Evolutionary conservation across 257 asterid species (phyloP), one percentile per base, ranked within the genome.

Genomic region (Capsicum chinense): DNA sequence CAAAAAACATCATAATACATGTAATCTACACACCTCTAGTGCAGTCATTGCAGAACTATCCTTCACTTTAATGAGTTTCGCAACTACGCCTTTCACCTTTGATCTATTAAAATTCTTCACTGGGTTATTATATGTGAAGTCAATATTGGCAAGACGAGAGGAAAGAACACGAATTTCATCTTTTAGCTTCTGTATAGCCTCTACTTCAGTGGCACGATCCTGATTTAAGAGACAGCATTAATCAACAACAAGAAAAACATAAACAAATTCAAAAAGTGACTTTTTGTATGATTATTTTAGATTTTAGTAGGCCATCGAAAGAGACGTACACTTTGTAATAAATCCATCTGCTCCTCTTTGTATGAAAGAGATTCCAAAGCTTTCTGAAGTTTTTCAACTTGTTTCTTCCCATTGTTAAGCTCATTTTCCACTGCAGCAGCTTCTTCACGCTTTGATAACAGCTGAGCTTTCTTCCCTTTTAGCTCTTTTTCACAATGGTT

Each of bases 41-140:
- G 99, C 99, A 88, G 94, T 91, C 92, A 89, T 83, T 83, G 98
- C 91, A 60, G 97, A 90, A 88, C 88, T 88, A 86, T 94, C 97
- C 90, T 93, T 97, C 92, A 97, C 98, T 90, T 89, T 93, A 86
- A 97, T 93, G 85, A 97, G 95, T 85, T 91, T 95, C 15, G 97
- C 99, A 85, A 97, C 98, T 85, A 97, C 97, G 9, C 99, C 99
- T 91, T 97, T 97, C 88, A 97, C 99, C 87, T 88, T 91, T 74
- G 98, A 90, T 90, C 90, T 92, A 85, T 97, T 97, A 85, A 97
- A 97, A 86, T 93, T 93, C 88, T 84, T 91, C 64, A 89, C 92
- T 4, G 98, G 99, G 81, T 95, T 94, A 60, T 82, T 91, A 89
- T 93, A 97, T 84, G 85, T 86, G 89, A 97, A 95, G 60, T 93